These are phyloP conservation scores for Combretum micranthum DNA, from an alignment of 345 rosid species.

Conservation along the genomic window DNA sequence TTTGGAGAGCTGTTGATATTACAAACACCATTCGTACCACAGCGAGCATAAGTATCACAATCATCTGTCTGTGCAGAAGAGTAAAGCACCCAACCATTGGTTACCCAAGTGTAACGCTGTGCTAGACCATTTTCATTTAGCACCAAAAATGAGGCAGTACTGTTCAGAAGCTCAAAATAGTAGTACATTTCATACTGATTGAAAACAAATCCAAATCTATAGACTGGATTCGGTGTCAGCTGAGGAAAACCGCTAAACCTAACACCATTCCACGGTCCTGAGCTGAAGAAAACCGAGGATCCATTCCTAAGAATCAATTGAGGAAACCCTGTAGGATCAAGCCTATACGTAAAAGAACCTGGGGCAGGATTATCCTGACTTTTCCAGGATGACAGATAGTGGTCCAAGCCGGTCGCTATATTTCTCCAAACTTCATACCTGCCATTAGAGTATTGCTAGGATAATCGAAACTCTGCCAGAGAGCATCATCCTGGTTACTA, in stretches of 20 bases:
- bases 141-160: conserved; percentile 18
- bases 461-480: conserved; percentile 54
- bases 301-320: conserved; percentile 24
- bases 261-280: conserved; percentile 47
- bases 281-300: conserved; percentile 5
- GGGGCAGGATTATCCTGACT: conserved; percentile 27
- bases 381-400: conserved; percentile 34
- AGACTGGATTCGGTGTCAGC: conserved; percentile 17
- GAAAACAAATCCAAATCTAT: conserved; percentile 21
- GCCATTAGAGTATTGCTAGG: conserved; percentile 38
- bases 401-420: conserved; percentile 10
- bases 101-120: conserved; percentile 18
- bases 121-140: conserved; percentile 21
- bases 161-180: conserved; percentile 13
- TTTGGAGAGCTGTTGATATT: conserved; percentile 25
- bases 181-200: conserved; percentile 27
- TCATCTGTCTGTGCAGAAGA: conserved; percentile 24
- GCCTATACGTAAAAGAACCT: conserved; percentile 20
- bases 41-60: conserved; percentile 25
- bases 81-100: conserved; percentile 16
- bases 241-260: conserved; percentile 40
- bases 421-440: conserved; percentile 43
- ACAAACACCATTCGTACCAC: conserved; percentile 36
- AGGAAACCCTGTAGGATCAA: conserved; percentile 31
- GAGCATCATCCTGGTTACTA: background rate